A percentile compares a stretch with the other conserved stretches of the same genome.
Conservation (phyloP, 2,329 filamentous ascomycete species). For the Talaromyces sp. region DNA sequence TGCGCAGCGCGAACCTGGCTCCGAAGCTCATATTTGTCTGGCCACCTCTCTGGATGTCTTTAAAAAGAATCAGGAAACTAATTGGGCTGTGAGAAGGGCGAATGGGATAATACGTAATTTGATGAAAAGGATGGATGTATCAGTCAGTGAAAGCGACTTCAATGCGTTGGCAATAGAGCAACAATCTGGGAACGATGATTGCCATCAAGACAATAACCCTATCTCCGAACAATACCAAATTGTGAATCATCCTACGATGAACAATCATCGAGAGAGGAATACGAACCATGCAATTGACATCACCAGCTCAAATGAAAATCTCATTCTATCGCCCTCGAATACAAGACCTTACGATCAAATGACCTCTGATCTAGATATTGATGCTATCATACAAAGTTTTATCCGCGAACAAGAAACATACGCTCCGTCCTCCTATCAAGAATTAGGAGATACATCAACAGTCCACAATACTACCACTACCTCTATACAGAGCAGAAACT, state of each 20-base stretch:
- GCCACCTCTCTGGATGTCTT: conserved; percentile 48
- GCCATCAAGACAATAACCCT: not conserved
- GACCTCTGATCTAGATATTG: conserved; percentile 38
- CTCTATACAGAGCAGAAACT: no score
- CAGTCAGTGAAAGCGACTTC: not conserved
- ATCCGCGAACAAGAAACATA: conserved; percentile 30
- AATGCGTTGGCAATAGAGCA: not conserved
- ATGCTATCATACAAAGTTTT: conserved; percentile 44
- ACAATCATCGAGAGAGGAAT: not conserved
- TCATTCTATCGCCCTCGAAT: not conserved
- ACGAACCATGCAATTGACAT: no score
- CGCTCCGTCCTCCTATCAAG: not conserved
- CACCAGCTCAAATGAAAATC: not conserved
- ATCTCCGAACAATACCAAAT: not conserved
- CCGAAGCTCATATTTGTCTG: conserved; percentile 40
- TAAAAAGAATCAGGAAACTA: conserved; percentile 50
- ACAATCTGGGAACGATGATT: not conserved
- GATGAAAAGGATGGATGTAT: conserved; percentile 45
- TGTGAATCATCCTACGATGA: not conserved
- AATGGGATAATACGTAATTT: conserved; percentile 45
- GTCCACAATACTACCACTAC: not conserved
- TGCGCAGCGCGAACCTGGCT: conserved; percentile 42
- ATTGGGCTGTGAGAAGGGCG: conserved; percentile 49
- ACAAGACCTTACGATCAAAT: not conserved
- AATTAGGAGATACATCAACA: not conserved